Evolutionary conservation across 1,284 basidiomycete species (phyloP).

Genomic region (Cryptococcus sp.): DNA sequence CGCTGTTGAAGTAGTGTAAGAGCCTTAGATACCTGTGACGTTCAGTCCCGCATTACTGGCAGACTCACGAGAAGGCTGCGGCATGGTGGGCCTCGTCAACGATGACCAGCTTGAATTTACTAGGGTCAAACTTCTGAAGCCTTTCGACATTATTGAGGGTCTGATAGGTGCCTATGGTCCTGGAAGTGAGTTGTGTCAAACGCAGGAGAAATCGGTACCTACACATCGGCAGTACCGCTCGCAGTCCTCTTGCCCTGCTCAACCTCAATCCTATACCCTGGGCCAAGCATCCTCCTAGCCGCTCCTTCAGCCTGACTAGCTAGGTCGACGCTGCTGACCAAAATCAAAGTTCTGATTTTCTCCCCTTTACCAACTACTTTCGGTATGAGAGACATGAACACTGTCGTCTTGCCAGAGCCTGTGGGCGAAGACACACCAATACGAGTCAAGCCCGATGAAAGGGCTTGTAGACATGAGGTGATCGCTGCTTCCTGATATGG

Average conservation of each 20-base stretch:
- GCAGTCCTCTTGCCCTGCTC: slow-evolving; percentile 80
- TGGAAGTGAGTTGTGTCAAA: neutral
- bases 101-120: slow-evolving; percentile 71
- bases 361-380: slow-evolving; percentile 8
- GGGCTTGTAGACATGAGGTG: slow-evolving; percentile 67
- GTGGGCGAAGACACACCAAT: slow-evolving; percentile 93
- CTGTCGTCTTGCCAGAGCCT: slow-evolving; percentile 88
- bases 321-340: slow-evolving; percentile 58
- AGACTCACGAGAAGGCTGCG: slow-evolving; percentile 73
- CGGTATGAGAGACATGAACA: slow-evolving; percentile 75
- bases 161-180: slow-evolving; percentile 90
- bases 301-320: slow-evolving; percentile 81
- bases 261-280: slow-evolving; percentile 72
- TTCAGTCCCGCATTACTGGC: neutral
- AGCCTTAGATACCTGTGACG: slow-evolving; percentile 31
- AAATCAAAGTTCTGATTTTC: slow-evolving; percentile 30
- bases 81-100: slow-evolving; percentile 96
- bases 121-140: slow-evolving; percentile 73
- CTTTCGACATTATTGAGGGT: slow-evolving; percentile 67
- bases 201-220: slow-evolving; percentile 8
- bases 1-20: slow-evolving; percentile 40
- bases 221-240: slow-evolving; percentile 80
- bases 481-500: slow-evolving; percentile 90
- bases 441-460: slow-evolving; percentile 60
- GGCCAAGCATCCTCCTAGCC: slow-evolving; percentile 63